These are phyloP conservation scores for Hibiscus trionum DNA, from an alignment of 345 rosid species.

Conservation along the genomic window DNA sequence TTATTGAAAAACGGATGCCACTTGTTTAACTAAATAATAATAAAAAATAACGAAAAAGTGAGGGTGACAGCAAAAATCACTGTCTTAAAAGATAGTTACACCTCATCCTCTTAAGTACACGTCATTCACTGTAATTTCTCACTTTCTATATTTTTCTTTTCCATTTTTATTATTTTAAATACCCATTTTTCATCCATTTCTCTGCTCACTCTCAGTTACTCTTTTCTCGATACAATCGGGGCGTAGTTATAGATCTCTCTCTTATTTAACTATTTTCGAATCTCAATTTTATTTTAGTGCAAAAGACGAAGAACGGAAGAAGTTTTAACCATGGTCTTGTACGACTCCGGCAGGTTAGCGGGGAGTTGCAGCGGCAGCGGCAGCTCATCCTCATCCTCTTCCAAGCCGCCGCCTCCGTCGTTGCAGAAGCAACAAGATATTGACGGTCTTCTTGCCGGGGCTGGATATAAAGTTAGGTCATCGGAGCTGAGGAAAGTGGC, in stretches of 20 bases:
- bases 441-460: conserved; percentile 51
- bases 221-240: background rate
- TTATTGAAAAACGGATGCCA: background rate
- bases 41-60: background rate
- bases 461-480: conserved; percentile 55
- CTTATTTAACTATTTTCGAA: background rate
- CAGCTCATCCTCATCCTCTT: conserved; percentile 22
- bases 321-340: conserved; percentile 27
- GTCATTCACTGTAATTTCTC: background rate
- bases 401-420: conserved; percentile 11
- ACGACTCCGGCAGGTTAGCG: conserved; percentile 23
- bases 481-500: conserved; percentile 56
- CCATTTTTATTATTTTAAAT: too few relatives aligned
- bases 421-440: conserved; percentile 23
- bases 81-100: conserved; percentile 1
- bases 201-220: background rate
- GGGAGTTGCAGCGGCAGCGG: conserved; percentile 16
- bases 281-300: background rate
- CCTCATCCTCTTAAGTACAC: background rate
- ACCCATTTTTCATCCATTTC: background rate
- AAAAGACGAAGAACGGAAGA: too few relatives aligned
- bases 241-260: background rate
- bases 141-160: background rate
- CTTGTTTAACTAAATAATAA: background rate
- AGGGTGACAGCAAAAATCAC: background rate